Percentiles rank a stretch among this genome's conserved stretches.
phyloP scores from a whole-genome alignment of 495 filamentous ascomycete species.

The Chaetomidium leptoderma region DNA sequence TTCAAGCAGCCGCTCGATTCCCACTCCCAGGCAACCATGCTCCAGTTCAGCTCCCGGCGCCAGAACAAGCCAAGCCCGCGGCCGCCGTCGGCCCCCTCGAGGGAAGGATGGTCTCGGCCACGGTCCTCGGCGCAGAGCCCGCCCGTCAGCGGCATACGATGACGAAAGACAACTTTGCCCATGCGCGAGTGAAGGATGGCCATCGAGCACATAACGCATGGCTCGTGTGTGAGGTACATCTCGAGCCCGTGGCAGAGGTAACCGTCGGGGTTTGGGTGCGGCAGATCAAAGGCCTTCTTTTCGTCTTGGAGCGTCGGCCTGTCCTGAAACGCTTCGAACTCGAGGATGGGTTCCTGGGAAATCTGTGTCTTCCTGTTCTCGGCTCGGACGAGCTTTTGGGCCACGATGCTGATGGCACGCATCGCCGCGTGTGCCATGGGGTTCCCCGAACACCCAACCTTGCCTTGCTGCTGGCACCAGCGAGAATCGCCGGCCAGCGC shows the following conservation, averaged over 20 bases:
- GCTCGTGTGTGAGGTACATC: slow-evolving; percentile 89
- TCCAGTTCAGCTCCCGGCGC: slow-evolving; percentile 93
- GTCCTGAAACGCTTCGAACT: slow-evolving; percentile 48
- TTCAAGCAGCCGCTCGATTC: slow-evolving; percentile 37
- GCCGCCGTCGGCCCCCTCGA: slow-evolving; percentile 38
- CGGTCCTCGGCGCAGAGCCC: slow-evolving; percentile 51
- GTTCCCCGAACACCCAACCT: slow-evolving; percentile 53
- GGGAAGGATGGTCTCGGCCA: slow-evolving; percentile 31
- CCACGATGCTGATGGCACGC: slow-evolving; percentile 83
- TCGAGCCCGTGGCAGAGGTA: slow-evolving; percentile 92
- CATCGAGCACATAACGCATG: slow-evolving; percentile 95
- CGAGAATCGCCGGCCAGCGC: slow-evolving; percentile 76
- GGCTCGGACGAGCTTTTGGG: slow-evolving; percentile 57
- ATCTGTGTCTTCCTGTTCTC: slow-evolving; percentile 33
- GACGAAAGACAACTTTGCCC: slow-evolving; percentile 71
- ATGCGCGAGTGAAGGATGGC: slow-evolving; percentile 89
- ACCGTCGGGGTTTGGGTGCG: slow-evolving; percentile 57
- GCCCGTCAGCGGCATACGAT: slow-evolving; percentile 58
- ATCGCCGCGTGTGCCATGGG: slow-evolving; percentile 78
- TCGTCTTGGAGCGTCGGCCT: slow-evolving; percentile 40
- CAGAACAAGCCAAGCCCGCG: slow-evolving; percentile 82
- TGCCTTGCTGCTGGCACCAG: slow-evolving; percentile 53
- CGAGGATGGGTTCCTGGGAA: slow-evolving; percentile 29
- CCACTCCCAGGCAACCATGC: slow-evolving; percentile 80
- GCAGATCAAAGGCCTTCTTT: slow-evolving; percentile 38